Conservation (phyloP, 2,329 filamentous ascomycete species). For the Lachnum nothofagi region DNA sequence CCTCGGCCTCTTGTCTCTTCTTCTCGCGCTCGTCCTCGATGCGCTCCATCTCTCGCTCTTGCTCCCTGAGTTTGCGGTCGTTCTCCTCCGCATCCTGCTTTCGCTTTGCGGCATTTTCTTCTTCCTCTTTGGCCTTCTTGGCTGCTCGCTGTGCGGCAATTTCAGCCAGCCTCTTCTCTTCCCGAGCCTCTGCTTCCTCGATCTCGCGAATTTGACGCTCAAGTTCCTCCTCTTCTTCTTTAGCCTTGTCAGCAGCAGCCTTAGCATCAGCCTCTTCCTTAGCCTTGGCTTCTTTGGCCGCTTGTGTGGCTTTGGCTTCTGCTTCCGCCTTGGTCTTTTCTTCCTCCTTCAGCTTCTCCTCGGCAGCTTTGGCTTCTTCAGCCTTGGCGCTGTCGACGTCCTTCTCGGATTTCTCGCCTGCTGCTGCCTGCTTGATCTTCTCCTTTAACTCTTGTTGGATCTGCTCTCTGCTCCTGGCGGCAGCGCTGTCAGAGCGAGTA, state of each 20-base stretch:
- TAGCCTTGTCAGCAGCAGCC: conserved; percentile 31
- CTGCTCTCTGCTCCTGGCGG: conserved; percentile 70
- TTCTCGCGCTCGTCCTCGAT: conserved; percentile 66
- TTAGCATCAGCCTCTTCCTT: conserved; percentile 32
- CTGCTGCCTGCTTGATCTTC: conserved; percentile 38
- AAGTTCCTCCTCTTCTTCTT: conserved; percentile 47
- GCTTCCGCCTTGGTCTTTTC: conserved; percentile 33
- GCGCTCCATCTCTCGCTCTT: conserved; percentile 67
- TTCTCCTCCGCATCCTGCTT: conserved; percentile 49
- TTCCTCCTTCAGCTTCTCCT: conserved; percentile 32
- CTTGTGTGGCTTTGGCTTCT: conserved; percentile 33
- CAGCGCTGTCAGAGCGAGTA: conserved; percentile 64
- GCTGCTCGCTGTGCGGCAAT: conserved; percentile 29
- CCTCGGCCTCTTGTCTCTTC: conserved; percentile 46
- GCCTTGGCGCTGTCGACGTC: conserved; percentile 31
- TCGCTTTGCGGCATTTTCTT: conserved; percentile 42
- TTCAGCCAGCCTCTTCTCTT: conserved; percentile 35
- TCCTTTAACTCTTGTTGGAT: conserved; percentile 74
- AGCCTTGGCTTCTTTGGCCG: conserved; percentile 34
- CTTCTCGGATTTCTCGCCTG: conserved; percentile 33
- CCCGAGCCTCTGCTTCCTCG: conserved; percentile 35
- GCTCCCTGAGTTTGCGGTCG: conserved; percentile 64
- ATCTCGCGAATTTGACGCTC: conserved; percentile 59
- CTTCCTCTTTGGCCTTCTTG: conserved; percentile 36
- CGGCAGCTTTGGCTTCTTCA: conserved; percentile 29